Evolutionary conservation across 352 stramenopile species (phyloP).

Genomic region (Hyaloperonospora arabidopsidis): DNA sequence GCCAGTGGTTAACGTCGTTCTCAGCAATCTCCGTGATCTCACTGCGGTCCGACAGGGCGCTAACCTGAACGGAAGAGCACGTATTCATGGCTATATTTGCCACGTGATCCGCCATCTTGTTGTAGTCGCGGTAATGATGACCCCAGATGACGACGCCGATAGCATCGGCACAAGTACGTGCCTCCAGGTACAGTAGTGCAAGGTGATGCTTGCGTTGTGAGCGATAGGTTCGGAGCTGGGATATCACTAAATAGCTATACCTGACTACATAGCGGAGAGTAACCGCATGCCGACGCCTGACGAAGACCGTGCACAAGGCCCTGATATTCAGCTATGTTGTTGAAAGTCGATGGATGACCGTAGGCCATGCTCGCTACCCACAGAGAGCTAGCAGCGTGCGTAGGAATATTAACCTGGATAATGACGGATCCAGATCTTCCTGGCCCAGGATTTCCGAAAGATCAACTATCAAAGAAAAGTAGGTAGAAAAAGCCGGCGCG

Average conservation of each 20-base stretch:
- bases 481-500: conserved; percentile 3
- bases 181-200: not conserved
- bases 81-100: not conserved
- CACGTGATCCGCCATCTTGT: not conserved
- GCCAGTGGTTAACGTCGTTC: no score
- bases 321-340: not conserved
- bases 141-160: not conserved
- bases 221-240: not conserved
- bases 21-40: not conserved
- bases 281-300: no score
- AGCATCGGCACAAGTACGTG: no score
- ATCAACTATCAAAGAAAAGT: not conserved
- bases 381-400: not conserved
- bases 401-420: not conserved
- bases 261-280: no score
- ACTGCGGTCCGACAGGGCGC: not conserved
- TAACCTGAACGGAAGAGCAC: not conserved
- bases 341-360: not conserved
- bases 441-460: no score
- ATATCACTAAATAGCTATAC: no score
- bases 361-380: not conserved
- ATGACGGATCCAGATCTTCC: not conserved
- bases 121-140: not conserved
- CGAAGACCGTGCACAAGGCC: no score
- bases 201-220: not conserved